Base-by-base conservation (phyloP, 1,139 yeast genomes). In the Debaryomyces psychrophilus region DNA sequence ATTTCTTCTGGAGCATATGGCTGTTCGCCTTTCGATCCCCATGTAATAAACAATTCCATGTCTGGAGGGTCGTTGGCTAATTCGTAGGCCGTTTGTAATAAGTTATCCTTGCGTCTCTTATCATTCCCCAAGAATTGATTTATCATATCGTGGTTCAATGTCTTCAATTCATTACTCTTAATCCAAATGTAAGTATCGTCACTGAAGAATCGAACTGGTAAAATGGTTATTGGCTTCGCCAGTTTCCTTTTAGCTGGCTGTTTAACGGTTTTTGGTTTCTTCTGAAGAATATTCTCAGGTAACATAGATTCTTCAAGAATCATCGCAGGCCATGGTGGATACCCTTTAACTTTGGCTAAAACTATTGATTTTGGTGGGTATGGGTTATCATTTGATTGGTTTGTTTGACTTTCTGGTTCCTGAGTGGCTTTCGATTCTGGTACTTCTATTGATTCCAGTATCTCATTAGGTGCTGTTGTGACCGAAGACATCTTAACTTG, bases 261-360 rank as follows among this genome's bases (percentile, higher is more conserved):
- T 54, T 56, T 48, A 31, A 64, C 59, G 14, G 67, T 53, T 54
- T 77, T 81, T 9, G 87, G 83, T 51, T 74, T 78, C 49, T 73
- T 74, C 29, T 64, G 60, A 36, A 66, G 51, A 25, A 86, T 77
- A 53, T 77, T 69, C 8, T 69, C 75, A 0, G 93, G 92, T 8
- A 86, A 68, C 5, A 78, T 59, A 22, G 73, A 69, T 45, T 70
- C 76, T 2, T 85, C 85, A n/a, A 86, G 73, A 2, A 86, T 81
- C 80, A 85, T 82, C 3, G 90, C 89, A 0, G 93, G 93, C 93
- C 93, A 86, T 38, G 88, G 83, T 6, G 92, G 87, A 59, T 82
- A 86, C 5, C 92, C 90, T 58, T 85, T 86, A 27, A 86, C 83
- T 60, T 86, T 86, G 5, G 90, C 90, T 33, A 86, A 70, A 0